Percentiles rank a stretch among this genome's conserved stretches.
phyloP scores from a whole-genome alignment of 2,329 filamentous ascomycete genomes.

The Amylocarpus encephaloides region DNA sequence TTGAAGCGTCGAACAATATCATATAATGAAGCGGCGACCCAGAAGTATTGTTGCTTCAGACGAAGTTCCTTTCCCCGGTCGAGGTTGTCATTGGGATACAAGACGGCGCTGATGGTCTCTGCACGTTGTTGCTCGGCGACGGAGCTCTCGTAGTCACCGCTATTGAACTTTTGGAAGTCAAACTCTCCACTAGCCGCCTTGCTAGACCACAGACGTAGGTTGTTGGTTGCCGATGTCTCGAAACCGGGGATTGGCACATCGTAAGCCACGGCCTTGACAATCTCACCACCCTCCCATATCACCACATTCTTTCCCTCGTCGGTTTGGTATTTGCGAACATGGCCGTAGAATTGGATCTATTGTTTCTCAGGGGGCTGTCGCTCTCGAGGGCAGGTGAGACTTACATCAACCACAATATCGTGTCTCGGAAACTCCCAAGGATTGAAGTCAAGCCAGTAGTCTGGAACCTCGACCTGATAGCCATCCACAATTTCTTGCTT shows the following conservation, averaged over 20 bases:
- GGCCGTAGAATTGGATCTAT: constrained; percentile 84
- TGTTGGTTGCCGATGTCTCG: constrained; percentile 86
- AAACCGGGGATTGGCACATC: constrained; percentile 92
- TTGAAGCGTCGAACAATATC: constrained; percentile 98
- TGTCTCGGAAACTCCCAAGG: constrained; percentile 97
- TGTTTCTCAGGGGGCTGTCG: constrained; percentile 8
- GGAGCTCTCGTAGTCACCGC: constrained; percentile 89
- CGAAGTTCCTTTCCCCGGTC: constrained; percentile 95
- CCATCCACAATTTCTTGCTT: constrained; percentile 98
- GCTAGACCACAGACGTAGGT: constrained; percentile 93
- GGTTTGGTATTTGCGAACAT: constrained; percentile 69
- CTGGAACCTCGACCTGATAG: constrained; percentile 95
- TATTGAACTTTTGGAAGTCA: constrained; percentile 99
- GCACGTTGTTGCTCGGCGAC: constrained; percentile 97
- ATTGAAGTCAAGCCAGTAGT: constrained; percentile 99
- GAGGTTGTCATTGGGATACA: constrained; percentile 97
- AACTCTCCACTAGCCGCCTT: constrained; percentile 97
- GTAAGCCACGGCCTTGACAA: constrained; percentile 86
- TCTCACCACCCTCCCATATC: constrained; percentile 88
- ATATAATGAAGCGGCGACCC: constrained; percentile 93
- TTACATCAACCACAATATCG: constrained; percentile 83
- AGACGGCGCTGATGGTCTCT: constrained; percentile 96
- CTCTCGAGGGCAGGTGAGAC: constrained; percentile 33
- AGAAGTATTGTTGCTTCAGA: constrained; percentile 99
- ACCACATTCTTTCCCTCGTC: constrained; percentile 67